Base-by-base conservation (phyloP, 345 rosid species). In the Pugionium dolabratum region DNA sequence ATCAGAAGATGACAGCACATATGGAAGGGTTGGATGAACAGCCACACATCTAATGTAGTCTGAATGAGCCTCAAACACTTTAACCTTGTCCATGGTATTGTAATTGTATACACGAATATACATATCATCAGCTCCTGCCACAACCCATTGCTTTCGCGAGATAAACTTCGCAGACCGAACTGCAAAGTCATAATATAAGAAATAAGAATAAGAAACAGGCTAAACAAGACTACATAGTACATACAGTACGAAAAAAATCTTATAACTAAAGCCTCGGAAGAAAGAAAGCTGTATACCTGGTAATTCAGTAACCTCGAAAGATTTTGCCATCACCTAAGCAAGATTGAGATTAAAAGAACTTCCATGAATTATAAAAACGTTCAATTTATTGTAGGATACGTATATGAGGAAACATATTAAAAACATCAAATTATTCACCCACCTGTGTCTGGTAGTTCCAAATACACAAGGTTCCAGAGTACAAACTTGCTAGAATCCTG, bases 111-210 rank as follows among this genome's bases (percentile, higher is more conserved):
- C 94, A 44, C 97, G 99, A 63, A 95, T 76, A 69, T 82, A 79
- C 90, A 83, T 83, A 82, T 91, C 98, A 70, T 91, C 99, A 41
- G 98, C 95, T 64, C 94, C 99, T 71, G 90, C 93, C 52, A 95
- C 94, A 55, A 91, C 83, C 99, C 99, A 95, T 64, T 91, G 95
- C 75, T 87, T 85, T 40, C 89, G 83, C 0, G 96, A 80, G 4
- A 91, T 69, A 76, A 91, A 95, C 82, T 89, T 95, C 44, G 98
- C 98, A 44, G 98, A 85, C 77, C 99, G 84, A 58, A 95, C 99
- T 95, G 94, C 77, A 77, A 69, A 63, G 53, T 18, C 54, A 48
- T 11, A 8, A 31, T 9, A 44, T 28, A 40, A 61, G 26, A 48
- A 59, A 36, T 52, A 31, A 34, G 66, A 3, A 41, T 59, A 69